phyloP scores from a whole-genome alignment of 2,329 filamentous ascomycete genomes.

The Nothophoma quercina region DNA sequence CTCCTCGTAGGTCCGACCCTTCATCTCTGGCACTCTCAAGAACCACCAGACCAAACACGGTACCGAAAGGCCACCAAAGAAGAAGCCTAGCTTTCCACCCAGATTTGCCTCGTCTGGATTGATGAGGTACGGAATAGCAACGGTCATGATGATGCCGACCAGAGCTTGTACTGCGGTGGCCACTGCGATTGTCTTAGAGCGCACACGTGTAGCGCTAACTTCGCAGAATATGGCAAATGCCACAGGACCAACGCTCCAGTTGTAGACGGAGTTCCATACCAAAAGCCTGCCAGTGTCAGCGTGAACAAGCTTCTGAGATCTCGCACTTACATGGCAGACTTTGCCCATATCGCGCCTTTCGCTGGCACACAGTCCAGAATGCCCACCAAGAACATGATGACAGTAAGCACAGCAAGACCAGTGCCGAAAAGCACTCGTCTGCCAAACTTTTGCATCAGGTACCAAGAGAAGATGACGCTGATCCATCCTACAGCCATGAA shows the following conservation, averaged over 20 bases:
- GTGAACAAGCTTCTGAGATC: too few relatives aligned
- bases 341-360: constrained; percentile 42
- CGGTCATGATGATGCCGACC: constrained; percentile 41
- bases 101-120: constrained; percentile 50
- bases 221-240: constrained; percentile 83
- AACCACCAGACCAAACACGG: constrained; percentile 43
- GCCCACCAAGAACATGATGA: constrained; percentile 77
- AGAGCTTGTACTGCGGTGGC: constrained; percentile 58
- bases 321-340: constrained; percentile 46
- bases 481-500: constrained; percentile 72
- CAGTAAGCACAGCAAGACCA: constrained; percentile 61
- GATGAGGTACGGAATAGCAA: constrained; percentile 50
- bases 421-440: constrained; percentile 76
- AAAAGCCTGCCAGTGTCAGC: constrained; percentile 13
- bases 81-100: constrained; percentile 51
- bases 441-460: constrained; percentile 76
- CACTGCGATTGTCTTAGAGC: constrained; percentile 82
- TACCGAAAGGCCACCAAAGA: constrained; percentile 46
- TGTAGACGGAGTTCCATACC: constrained; percentile 67
- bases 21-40: constrained; percentile 51
- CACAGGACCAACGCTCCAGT: constrained; percentile 83
- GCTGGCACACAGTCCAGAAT: constrained; percentile 70
- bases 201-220: constrained; percentile 75
- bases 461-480: constrained; percentile 79
- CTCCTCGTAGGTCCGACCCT: constrained; percentile 49